A percentile compares a stretch with the other conserved stretches of the same genome.
These are phyloP conservation scores for Hypoxylon sp. DNA, from an alignment of 2,329 filamentous ascomycete species.

Conservation along the genomic window DNA sequence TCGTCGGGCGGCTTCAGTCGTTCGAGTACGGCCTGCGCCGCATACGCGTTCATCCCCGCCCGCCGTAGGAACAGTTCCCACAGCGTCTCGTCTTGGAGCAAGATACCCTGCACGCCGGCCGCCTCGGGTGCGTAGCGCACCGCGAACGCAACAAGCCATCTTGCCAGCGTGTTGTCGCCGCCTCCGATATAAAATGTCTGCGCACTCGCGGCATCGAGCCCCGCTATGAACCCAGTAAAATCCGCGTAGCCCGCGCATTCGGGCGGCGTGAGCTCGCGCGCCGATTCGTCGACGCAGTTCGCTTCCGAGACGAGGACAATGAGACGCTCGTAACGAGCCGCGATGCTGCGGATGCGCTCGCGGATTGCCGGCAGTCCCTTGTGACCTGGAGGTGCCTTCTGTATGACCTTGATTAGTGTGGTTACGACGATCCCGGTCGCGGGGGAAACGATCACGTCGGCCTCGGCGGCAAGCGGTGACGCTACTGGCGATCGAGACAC, in stretches of 20 bases:
- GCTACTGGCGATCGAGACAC: constrained; percentile 51
- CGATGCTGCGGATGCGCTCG: constrained; percentile 65
- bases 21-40: constrained; percentile 72
- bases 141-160: constrained; percentile 67
- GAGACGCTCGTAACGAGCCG: constrained; percentile 73
- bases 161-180: constrained; percentile 60
- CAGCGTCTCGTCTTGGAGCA: constrained; percentile 69
- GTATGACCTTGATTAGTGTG: constrained; percentile 77
- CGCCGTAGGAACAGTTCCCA: constrained; percentile 76
- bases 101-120: constrained; percentile 40
- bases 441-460: constrained; percentile 79
- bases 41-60: constrained; percentile 76
- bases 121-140: constrained; percentile 56
- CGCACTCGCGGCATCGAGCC: constrained; percentile 54
- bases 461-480: constrained; percentile 65
- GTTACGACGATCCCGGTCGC: constrained; percentile 76
- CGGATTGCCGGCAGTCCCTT: constrained; percentile 61
- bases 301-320: constrained; percentile 74
- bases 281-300: constrained; percentile 57
- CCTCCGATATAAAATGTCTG: constrained; percentile 63
- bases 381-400: constrained; percentile 75
- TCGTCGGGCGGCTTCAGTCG: constrained; percentile 55
- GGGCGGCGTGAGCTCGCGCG: constrained; percentile 53
- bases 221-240: constrained; percentile 62
- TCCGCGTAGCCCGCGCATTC: constrained; percentile 61